Conservation (phyloP, 306 rosid genomes). For the Argentina anserina region DNA sequence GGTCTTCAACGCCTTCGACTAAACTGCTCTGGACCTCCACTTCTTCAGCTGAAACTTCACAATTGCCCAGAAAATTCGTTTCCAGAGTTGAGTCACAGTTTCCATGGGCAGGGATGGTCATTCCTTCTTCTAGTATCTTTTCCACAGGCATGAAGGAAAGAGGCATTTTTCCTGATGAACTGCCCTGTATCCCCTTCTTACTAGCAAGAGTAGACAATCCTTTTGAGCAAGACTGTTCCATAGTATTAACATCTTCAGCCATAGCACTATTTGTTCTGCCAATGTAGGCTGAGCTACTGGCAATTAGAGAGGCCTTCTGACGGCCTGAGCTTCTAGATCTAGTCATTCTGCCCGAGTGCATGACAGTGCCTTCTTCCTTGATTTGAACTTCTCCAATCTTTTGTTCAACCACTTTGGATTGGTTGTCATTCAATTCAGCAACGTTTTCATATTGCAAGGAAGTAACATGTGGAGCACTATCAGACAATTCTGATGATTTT, state of each 20-base stretch:
- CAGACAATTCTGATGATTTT: conserved; percentile 28
- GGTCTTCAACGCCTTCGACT: conserved; percentile 23
- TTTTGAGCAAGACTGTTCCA: conserved; percentile 32
- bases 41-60: conserved; percentile 31
- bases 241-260: conserved; percentile 41
- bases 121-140: conserved; percentile 26
- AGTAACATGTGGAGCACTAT: conserved; percentile 36
- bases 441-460: conserved; percentile 31
- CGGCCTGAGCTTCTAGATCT: conserved; percentile 33
- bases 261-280: conserved; percentile 23
- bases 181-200: conserved; percentile 25
- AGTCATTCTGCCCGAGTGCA: conserved; percentile 31
- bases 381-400: conserved; percentile 25
- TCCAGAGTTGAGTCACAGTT: conserved; percentile 24
- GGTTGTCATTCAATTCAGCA: conserved; percentile 31
- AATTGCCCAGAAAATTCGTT: conserved; percentile 18
- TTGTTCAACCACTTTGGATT: conserved; percentile 36
- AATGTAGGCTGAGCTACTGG: conserved; percentile 23
- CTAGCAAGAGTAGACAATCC: conserved; percentile 33
- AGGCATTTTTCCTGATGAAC: conserved; percentile 21
- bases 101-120: conserved; percentile 22
- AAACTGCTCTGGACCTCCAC: conserved; percentile 18
- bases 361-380: conserved; percentile 26
- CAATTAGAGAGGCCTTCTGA: conserved; percentile 31
- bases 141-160: conserved; percentile 23